These are phyloP conservation scores for Tuber indicum DNA, from an alignment of 495 filamentous ascomycete genomes.

Conservation along the genomic window DNA sequence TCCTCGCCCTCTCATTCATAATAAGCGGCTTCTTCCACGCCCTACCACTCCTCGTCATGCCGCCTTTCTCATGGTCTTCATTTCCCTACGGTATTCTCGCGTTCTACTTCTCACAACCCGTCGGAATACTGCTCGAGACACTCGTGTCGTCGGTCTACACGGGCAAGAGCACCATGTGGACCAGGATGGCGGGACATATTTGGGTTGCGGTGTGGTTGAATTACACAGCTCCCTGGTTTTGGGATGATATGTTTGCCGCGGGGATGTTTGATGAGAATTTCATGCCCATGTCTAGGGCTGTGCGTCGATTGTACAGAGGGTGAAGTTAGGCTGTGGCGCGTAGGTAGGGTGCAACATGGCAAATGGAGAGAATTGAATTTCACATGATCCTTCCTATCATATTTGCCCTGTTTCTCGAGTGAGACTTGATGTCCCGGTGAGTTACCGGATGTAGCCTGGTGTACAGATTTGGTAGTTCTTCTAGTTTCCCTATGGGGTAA, in stretches of 20 bases:
- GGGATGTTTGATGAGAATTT: conserved; percentile 31
- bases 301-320: neutral
- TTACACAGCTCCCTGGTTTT: conserved; percentile 17
- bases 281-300: conserved; percentile 26
- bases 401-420: neutral
- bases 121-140: conserved; percentile 20
- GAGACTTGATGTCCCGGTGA: neutral
- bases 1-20: conserved; percentile 13
- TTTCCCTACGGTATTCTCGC: neutral
- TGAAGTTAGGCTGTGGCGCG: neutral
- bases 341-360: neutral
- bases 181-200: conserved; percentile 14
- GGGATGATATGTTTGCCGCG: conserved; percentile 30
- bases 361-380: neutral
- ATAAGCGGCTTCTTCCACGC: conserved; percentile 27
- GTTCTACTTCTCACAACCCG: conserved; percentile 8
- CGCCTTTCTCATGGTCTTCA: conserved; percentile 26
- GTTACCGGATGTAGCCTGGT: neutral
- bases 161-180: conserved; percentile 12
- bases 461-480: neutral
- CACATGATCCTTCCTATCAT: neutral
- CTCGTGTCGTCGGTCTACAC: neutral
- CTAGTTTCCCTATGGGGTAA: neutral
- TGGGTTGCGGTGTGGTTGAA: conserved; percentile 24
- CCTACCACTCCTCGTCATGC: conserved; percentile 27